These are phyloP conservation scores for Ophiostoma ips DNA, from an alignment of 2,329 filamentous ascomycete genomes.

Conservation along the genomic window DNA sequence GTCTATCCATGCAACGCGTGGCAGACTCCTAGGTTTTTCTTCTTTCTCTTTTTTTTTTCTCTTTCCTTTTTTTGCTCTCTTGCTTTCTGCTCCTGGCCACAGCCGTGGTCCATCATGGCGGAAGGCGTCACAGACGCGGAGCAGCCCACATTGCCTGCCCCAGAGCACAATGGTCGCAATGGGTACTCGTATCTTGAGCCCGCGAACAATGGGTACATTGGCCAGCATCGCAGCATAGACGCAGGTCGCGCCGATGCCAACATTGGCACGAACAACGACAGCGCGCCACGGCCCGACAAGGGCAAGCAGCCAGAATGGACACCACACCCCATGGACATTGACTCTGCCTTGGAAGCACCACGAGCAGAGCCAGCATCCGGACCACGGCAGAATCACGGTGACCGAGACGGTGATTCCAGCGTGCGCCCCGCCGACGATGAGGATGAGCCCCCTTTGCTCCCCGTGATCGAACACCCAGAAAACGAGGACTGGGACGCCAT, in stretches of 20 bases:
- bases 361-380: background rate
- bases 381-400: background rate
- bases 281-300: background rate
- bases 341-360: background rate
- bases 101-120: background rate
- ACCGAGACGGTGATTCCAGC: background rate
- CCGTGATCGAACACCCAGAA: background rate
- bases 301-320: background rate
- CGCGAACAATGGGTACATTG: background rate
- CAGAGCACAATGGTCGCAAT: background rate
- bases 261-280: background rate
- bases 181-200: background rate
- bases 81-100: no score
- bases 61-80: no score
- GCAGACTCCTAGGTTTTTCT: background rate
- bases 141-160: background rate
- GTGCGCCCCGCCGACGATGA: background rate
- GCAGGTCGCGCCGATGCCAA: background rate
- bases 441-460: background rate
- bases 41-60: background rate
- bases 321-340: background rate
- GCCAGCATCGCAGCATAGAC: no score
- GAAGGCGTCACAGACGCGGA: background rate
- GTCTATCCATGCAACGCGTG: background rate
- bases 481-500: conserved; percentile 23